Percentiles rank a stretch among this genome's conserved stretches.
Conservation (phyloP, 148 eudicot genomes). For the Mesembryanthemum crystallinum region DNA sequence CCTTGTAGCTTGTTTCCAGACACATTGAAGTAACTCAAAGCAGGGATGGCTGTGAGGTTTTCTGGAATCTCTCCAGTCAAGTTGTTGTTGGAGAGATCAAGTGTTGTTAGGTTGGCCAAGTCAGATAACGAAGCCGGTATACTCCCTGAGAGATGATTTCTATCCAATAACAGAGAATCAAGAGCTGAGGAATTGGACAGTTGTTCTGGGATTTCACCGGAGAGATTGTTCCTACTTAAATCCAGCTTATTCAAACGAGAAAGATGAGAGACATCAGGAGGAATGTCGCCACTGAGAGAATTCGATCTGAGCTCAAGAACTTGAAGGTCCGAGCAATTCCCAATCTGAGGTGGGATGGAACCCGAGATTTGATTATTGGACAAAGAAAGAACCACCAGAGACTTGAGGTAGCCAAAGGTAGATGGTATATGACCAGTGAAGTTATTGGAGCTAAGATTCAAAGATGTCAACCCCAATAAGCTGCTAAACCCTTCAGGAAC, state of each 20-base stretch:
- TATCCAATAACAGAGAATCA: conserved; percentile 33
- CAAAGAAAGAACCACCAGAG: conserved; percentile 50
- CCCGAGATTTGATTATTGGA: conserved; percentile 52
- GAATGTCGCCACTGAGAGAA: conserved; percentile 51
- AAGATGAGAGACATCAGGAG: conserved; percentile 48
- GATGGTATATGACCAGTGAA: conserved; percentile 65
- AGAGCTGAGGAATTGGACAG: conserved; percentile 52
- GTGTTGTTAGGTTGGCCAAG: conserved; percentile 41
- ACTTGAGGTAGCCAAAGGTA: conserved; percentile 54
- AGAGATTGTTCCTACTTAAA: conserved; percentile 53
- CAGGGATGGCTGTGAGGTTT: conserved; percentile 39
- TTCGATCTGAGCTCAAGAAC: conserved; percentile 54
- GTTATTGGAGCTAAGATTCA: conserved; percentile 71
- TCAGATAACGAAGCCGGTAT: conserved; percentile 57
- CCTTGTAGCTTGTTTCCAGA: conserved; percentile 65
- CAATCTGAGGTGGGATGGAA: conserved; percentile 58
- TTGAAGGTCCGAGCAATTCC: conserved; percentile 64
- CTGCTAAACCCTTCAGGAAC: conserved; percentile 85
- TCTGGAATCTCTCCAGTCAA: conserved; percentile 67
- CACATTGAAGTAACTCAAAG: conserved; percentile 54
- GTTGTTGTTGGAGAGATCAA: conserved; percentile 66
- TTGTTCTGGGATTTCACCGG: conserved; percentile 56
- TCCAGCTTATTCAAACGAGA: conserved; percentile 50
- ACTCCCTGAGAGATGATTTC: conserved; percentile 54
- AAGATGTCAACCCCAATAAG: conserved; percentile 49